These are phyloP conservation scores for Backusella westeae DNA, from an alignment of 192 early-diverging fungal genomes.

Conservation along the genomic window DNA sequence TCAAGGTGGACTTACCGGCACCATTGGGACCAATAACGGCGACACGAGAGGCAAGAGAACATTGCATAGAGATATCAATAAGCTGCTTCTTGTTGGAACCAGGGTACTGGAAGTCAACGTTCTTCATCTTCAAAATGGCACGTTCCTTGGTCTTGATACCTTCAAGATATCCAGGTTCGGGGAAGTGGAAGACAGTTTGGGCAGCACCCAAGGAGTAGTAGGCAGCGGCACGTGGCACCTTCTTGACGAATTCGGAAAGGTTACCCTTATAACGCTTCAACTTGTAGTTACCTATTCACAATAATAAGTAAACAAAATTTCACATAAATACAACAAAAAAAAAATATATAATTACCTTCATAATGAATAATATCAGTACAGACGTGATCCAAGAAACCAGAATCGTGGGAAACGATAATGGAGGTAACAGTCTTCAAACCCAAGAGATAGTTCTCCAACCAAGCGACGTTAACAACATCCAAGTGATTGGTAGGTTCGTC, in stretches of 20 bases:
- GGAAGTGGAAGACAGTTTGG: constrained; percentile 66
- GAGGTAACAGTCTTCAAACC: constrained; percentile 72
- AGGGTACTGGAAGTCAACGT: constrained; percentile 72
- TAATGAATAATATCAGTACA: constrained; percentile 87
- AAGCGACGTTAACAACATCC: constrained; percentile 64
- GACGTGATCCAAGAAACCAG: constrained; percentile 77
- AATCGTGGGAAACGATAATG: constrained; percentile 87
- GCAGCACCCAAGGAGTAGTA: constrained; percentile 76
- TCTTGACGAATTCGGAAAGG: constrained; percentile 77
- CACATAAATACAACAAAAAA: no score
- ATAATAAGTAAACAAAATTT: no score
- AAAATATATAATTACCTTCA: constrained; percentile 50
- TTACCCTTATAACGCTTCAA: constrained; percentile 79
- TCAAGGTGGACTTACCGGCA: constrained; percentile 69
- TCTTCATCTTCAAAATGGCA: constrained; percentile 76
- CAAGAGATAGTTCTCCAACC: constrained; percentile 71
- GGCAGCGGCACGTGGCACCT: constrained; percentile 68
- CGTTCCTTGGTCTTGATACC: constrained; percentile 76
- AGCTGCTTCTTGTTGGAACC: constrained; percentile 58
- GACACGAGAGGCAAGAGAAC: constrained; percentile 75
- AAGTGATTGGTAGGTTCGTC: constrained; percentile 90
- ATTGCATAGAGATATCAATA: constrained; percentile 57
- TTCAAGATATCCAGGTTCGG: constrained; percentile 70
- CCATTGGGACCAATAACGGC: constrained; percentile 80
- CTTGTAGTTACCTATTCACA: constrained; percentile 43